A percentile compares a stretch with the other conserved stretches of the same genome.
phyloP scores from a whole-genome alignment of 2,329 filamentous ascomycete species.

The Aspergillus pseudonomiae region DNA sequence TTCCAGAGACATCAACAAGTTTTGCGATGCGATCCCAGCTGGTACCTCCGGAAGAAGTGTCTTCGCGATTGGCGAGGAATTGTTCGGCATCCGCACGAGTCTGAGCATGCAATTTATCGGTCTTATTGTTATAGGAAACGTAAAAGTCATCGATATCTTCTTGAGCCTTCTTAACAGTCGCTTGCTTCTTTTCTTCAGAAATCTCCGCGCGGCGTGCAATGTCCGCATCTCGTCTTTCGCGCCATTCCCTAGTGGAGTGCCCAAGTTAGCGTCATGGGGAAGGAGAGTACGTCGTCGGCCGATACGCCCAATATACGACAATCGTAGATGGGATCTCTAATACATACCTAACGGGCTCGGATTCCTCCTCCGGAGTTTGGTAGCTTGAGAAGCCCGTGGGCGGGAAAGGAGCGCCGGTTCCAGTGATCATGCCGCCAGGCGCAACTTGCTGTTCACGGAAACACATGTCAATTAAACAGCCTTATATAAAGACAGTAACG shows the following conservation, averaged over 20 bases:
- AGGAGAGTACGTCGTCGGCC: background rate
- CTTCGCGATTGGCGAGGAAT: constrained; percentile 84
- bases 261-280: constrained; percentile 5
- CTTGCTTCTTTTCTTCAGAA: constrained; percentile 77
- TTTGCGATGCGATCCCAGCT: constrained; percentile 99
- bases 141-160: constrained; percentile 99
- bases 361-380: constrained; percentile 73
- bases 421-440: constrained; percentile 79
- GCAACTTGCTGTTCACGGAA: constrained; percentile 62
- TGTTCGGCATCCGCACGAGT: constrained; percentile 90
- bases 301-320: background rate
- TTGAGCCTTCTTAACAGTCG: constrained; percentile 86
- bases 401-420: constrained; percentile 61
- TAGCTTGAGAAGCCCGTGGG: constrained; percentile 55
- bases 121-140: constrained; percentile 98
- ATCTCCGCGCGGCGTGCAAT: constrained; percentile 83
- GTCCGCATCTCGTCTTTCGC: constrained; percentile 80
- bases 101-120: constrained; percentile 88
- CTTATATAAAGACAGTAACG: background rate
- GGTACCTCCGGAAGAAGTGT: constrained; percentile 90
- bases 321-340: background rate
- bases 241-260: constrained; percentile 68
- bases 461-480: constrained; percentile 17
- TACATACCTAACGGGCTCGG: constrained; percentile 73
- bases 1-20: constrained; percentile 94